Evolutionary conservation across 371 early-diverging fungal species (phyloP).

Genomic region (Enterocytospora artemiae): DNA sequence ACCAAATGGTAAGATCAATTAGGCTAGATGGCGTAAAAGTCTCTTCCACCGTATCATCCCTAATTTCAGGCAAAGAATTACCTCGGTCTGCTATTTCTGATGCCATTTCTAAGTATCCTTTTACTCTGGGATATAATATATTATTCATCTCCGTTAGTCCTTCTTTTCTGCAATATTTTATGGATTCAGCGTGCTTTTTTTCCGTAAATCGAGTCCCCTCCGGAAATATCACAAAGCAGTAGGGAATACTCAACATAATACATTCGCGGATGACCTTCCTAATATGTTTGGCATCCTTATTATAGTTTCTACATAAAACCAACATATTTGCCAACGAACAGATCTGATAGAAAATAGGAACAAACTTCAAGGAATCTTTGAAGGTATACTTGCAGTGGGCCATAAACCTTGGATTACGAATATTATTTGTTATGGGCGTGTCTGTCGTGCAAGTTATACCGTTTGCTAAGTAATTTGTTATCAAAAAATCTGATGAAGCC

Average conservation of each 20-base stretch:
- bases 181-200: slow-evolving; percentile 54
- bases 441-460: slow-evolving; percentile 12
- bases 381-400: slow-evolving; percentile 44
- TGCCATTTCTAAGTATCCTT: too few species aligned
- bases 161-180: slow-evolving; percentile 61
- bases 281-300: slow-evolving; percentile 50
- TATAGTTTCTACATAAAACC: slow-evolving; percentile 45
- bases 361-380: slow-evolving; percentile 39
- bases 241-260: slow-evolving; percentile 11
- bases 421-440: too few species aligned
- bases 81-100: too few species aligned
- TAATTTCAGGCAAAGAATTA: too few species aligned
- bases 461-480: slow-evolving; percentile 33
- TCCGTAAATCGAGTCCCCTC: slow-evolving; percentile 53
- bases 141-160: slow-evolving; percentile 62
- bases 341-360: slow-evolving; percentile 52
- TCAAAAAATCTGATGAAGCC: slow-evolving; percentile 49
- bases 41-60: slow-evolving; percentile 14
- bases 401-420: too few species aligned
- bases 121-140: slow-evolving; percentile 67
- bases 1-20: slow-evolving; percentile 53
- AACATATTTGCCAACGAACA: slow-evolving; percentile 37
- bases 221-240: slow-evolving; percentile 54
- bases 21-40: slow-evolving; percentile 29
- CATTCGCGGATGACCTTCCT: slow-evolving; percentile 20